Base-by-base conservation (phyloP, 2,329 filamentous ascomycete species). In the Escovopsis sp. region DNA sequence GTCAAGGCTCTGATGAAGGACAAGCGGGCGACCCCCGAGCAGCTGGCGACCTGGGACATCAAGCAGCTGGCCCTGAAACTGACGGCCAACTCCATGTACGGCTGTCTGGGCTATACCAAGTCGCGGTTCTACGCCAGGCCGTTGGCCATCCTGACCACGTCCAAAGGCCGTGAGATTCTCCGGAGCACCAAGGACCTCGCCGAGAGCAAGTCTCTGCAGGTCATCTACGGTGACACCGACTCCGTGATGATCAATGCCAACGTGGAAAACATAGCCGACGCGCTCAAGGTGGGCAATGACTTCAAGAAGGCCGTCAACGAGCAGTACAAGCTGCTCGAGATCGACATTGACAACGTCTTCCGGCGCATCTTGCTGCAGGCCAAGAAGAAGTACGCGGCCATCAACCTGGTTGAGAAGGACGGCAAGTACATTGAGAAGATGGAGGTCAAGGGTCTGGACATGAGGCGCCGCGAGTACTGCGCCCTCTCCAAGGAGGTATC, bases 241-340 rank as follows among this genome's bases (percentile, higher is more conserved):
- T 98, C 91, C 8, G 91, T 98, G 64, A 98, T 98, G 91, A 96
- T 98, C 69, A 98, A 98, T 57, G 94, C 91, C 49, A 96, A 96
- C 56, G 87, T 91, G 43, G 85, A 95, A 62, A 94, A 84, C 51
- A 83, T 96, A 28, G 78, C 84, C 30, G 87, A 94, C 54, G 91
- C 91, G 2, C 68, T 95, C 53, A 88, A 84, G 57, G 83, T 98
- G 41, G 93, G 91, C 44, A 80, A 86, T 37, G 86, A 96, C 48
- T 96, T 98, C 72, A 96, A 95, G 66, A 82, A 79, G 53, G 77
- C 85, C 23, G 91, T 98, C 64, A 98, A 98, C 57, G 85, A 94
- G 53, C 80, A 82, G 48, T 98, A 98, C 62, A 83, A 73, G 55
- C 73, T 95, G 41, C 72, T 98, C 12, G 93, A 98, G 60, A 98